Evolutionary conservation across 2,329 filamentous ascomycete genomes (phyloP).

Genomic region (Pseudogymnoascus sp.): DNA sequence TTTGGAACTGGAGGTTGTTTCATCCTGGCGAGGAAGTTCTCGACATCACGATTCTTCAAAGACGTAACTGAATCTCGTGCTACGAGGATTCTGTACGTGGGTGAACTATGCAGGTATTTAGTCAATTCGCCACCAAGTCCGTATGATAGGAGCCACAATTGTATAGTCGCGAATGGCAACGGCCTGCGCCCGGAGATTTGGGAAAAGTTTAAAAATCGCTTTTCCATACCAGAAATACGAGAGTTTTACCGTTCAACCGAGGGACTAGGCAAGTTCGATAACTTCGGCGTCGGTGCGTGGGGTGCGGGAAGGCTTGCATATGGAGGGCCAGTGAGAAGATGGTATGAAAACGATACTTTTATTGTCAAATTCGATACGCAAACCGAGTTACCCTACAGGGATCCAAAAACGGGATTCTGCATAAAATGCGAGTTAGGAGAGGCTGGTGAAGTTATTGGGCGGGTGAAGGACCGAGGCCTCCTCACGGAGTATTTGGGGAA

Average conservation of each 20-base stretch:
- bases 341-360: constrained; percentile 34
- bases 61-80: constrained; percentile 36
- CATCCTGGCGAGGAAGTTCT: constrained; percentile 38
- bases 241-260: constrained; percentile 42
- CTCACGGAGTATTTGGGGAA: constrained; percentile 37
- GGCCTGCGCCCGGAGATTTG: constrained; percentile 41
- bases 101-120: constrained; percentile 42
- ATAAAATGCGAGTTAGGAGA: constrained; percentile 31
- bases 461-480: constrained; percentile 32
- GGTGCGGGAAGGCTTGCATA: constrained; percentile 38
- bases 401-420: constrained; percentile 38
- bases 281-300: constrained; percentile 33
- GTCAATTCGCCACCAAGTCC: constrained; percentile 36
- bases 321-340: constrained; percentile 32
- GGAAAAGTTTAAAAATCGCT: constrained; percentile 37
- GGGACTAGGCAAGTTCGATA: constrained; percentile 38
- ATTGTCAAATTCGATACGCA: constrained; percentile 34
- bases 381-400: constrained; percentile 33
- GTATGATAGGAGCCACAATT: constrained; percentile 37
- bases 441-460: constrained; percentile 38
- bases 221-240: constrained; percentile 36
- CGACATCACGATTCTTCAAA: constrained; percentile 37
- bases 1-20: constrained; percentile 35
- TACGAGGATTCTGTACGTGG: constrained; percentile 39
- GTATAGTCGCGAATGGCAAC: constrained; percentile 39